Conservation (phyloP, 2,329 filamentous ascomycete species). For the Botrytis sinoallii region DNA sequence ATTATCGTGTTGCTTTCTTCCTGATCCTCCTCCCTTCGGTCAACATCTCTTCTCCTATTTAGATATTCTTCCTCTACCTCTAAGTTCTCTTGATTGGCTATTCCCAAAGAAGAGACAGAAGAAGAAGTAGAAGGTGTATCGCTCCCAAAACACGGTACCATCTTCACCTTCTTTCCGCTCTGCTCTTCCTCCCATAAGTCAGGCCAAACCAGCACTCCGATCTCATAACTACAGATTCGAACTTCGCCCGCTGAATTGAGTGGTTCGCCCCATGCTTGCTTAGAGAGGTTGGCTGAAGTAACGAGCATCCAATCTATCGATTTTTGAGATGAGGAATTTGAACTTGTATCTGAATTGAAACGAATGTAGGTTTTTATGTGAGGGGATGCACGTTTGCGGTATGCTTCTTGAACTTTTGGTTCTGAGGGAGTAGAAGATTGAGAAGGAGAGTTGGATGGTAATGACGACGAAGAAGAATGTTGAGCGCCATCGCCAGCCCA, state of each 20-base stretch:
- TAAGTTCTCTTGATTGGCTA: conserved; percentile 16
- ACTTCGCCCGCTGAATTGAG: conserved; percentile 55
- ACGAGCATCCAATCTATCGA: conserved; percentile 79
- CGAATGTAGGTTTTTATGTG: conserved; percentile 89
- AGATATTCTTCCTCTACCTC: conserved; percentile 15
- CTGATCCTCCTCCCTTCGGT: conserved; percentile 10
- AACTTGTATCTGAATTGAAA: conserved; percentile 41
- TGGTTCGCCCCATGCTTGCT: conserved; percentile 80
- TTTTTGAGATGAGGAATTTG: conserved; percentile 26
- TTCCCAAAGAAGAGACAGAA: conserved; percentile 4
- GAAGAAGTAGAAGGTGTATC: conserved; percentile 52
- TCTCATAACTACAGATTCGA: conserved; percentile 76
- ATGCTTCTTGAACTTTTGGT: conserved; percentile 44
- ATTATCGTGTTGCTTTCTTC: conserved; percentile 37
- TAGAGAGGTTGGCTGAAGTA: conserved; percentile 88
- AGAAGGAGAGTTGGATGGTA: not conserved
- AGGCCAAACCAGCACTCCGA: conserved; percentile 82
- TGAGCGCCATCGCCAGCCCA: conserved; percentile 63
- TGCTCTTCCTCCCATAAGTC: conserved; percentile 46
- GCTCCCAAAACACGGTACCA: conserved; percentile 66
- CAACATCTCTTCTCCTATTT: conserved; percentile 25
- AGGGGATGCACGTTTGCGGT: conserved; percentile 69
- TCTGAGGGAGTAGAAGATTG: conserved; percentile 27
- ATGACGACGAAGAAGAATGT: conserved; percentile 9
- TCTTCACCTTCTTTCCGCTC: conserved; percentile 42